phyloP scores from a whole-genome alignment of 495 filamentous ascomycete genomes.

The Penicillium arizonense region DNA sequence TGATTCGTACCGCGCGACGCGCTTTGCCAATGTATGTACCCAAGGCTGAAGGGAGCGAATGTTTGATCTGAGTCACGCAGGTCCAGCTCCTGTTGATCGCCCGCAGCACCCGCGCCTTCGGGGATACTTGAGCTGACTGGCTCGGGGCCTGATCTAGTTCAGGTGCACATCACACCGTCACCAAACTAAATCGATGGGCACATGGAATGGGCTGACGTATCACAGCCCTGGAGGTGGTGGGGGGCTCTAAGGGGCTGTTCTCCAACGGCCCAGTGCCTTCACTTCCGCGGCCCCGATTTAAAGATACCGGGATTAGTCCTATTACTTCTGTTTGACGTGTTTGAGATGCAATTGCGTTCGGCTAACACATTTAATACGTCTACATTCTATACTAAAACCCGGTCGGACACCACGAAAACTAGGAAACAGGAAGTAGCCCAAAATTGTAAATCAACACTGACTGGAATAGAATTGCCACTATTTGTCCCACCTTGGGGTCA shows the following conservation, averaged over 20 bases:
- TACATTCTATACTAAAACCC: neutral
- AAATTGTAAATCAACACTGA: too few relatives aligned
- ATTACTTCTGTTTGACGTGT: neutral
- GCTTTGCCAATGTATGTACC: neutral
- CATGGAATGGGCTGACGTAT: slow-evolving; percentile 20
- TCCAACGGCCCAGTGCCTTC: slow-evolving; percentile 12
- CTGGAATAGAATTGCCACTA: neutral
- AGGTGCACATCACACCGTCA: slow-evolving; percentile 19
- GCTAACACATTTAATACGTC: neutral
- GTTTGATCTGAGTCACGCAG: slow-evolving; percentile 9
- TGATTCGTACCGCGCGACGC: slow-evolving; percentile 2
- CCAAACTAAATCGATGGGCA: slow-evolving; percentile 8
- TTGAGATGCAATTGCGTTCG: neutral
- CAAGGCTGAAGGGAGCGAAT: neutral
- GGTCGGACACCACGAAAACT: too few relatives aligned
- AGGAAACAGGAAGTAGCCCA: too few relatives aligned
- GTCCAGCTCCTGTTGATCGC: slow-evolving; percentile 8
- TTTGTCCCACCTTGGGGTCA: slow-evolving; percentile 11
- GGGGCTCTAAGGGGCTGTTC: slow-evolving; percentile 1
- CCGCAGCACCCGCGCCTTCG: slow-evolving; percentile 1
- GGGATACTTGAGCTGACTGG: slow-evolving; percentile 20
- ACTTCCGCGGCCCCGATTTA: slow-evolving; percentile 7
- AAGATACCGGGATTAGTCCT: neutral
- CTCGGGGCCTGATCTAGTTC: slow-evolving; percentile 16
- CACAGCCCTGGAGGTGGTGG: slow-evolving; percentile 8